Conservation (phyloP, 306 rosid genomes). For the Lathyrus aphaca region DNA sequence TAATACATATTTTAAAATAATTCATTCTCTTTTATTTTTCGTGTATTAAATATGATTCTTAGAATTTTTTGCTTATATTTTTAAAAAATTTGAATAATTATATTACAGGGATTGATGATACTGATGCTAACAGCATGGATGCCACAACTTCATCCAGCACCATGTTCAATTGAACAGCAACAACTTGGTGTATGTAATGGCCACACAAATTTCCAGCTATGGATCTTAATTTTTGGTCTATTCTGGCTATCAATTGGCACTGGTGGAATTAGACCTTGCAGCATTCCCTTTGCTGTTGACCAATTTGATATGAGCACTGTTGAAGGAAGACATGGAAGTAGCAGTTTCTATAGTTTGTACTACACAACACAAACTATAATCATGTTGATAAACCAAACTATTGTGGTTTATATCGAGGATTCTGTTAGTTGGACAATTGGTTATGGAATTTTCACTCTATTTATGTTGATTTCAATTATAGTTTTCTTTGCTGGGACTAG, state of each 20-base stretch:
- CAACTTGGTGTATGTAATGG: conserved; percentile 38
- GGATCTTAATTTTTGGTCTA: conserved; percentile 41
- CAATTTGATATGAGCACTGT: conserved; percentile 59
- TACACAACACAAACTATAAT: conserved; percentile 47
- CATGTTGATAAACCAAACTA: conserved; percentile 45
- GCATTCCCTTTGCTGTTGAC: conserved; percentile 47
- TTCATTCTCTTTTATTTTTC: not conserved
- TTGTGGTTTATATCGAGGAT: conserved; percentile 62
- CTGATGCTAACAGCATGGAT: conserved; percentile 59
- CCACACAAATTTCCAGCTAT: conserved; percentile 44
- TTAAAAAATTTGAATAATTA: not conserved
- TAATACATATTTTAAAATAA: no score
- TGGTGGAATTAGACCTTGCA: conserved; percentile 46
- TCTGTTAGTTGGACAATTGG: conserved; percentile 71
- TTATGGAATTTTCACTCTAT: conserved; percentile 50
- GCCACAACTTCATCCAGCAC: conserved; percentile 62
- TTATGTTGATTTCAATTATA: conserved; percentile 50
- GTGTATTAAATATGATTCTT: not conserved
- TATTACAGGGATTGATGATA: conserved; percentile 57
- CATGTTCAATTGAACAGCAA: conserved; percentile 41
- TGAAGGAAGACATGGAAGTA: conserved; percentile 58
- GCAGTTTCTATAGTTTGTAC: conserved; percentile 53
- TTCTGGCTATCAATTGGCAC: conserved; percentile 43
- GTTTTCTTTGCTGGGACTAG: conserved; percentile 52
- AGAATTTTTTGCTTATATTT: no score